phyloP scores from a whole-genome alignment of 306 rosid species.

The Quercus dentata region DNA sequence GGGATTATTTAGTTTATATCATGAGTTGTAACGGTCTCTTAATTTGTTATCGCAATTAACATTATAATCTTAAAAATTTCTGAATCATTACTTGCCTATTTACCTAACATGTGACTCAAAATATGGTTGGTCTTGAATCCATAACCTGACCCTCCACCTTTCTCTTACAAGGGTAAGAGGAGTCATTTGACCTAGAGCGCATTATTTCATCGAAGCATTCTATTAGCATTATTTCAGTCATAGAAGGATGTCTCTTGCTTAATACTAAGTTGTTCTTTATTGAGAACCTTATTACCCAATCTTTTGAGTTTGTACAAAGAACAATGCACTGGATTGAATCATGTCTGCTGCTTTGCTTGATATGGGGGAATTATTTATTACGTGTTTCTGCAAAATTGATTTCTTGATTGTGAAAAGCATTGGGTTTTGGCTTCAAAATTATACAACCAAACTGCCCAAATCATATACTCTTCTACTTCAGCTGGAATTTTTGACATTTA shows the following conservation, averaged over 20 bases:
- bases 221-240: background rate
- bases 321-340: background rate
- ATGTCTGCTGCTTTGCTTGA: background rate
- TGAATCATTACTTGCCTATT: background rate
- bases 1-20: background rate
- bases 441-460: background rate
- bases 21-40: background rate
- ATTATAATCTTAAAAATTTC: background rate
- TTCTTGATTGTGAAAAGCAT: constrained; percentile 10
- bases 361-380: background rate
- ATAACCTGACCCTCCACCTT: too few relatives aligned
- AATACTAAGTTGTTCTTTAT: background rate
- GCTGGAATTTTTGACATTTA: constrained; percentile 14
- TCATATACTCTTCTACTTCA: constrained; percentile 8
- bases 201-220: background rate
- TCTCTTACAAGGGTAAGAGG: too few relatives aligned
- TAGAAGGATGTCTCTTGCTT: background rate
- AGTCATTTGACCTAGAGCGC: too few relatives aligned
- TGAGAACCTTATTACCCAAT: background rate
- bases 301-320: background rate
- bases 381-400: constrained; percentile 5
- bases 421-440: background rate
- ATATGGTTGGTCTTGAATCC: too few relatives aligned
- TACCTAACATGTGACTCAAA: background rate
- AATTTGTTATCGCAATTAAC: background rate